Evolutionary conservation across 75 land plant genomes (phyloP).

Genomic region (Chamaecyparis obtusa): DNA sequence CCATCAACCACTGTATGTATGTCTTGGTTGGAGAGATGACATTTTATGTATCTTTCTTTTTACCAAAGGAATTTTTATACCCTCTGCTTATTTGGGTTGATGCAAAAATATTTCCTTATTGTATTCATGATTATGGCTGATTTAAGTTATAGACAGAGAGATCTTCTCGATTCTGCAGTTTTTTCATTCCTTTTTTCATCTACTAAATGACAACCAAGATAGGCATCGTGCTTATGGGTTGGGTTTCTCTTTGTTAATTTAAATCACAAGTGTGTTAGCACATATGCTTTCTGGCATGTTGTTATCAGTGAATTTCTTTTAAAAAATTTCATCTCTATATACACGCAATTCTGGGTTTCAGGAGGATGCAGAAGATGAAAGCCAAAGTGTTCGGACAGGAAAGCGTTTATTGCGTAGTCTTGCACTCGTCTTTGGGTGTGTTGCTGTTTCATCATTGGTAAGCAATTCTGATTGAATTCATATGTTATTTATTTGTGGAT

Average conservation of each 20-base stretch:
- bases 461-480: neutral
- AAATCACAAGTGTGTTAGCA: neutral
- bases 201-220: neutral
- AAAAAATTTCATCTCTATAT: neutral
- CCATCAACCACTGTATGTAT: slow-evolving; percentile 49
- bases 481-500: neutral
- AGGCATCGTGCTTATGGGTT: neutral
- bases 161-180: neutral
- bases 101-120: neutral
- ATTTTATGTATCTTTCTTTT: slow-evolving; percentile 13
- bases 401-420: slow-evolving; percentile 84
- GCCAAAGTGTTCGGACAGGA: slow-evolving; percentile 63
- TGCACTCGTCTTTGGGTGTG: slow-evolving; percentile 78
- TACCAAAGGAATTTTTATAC: neutral
- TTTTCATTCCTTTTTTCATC: neutral
- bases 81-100: neutral
- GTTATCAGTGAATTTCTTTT: neutral
- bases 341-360: slow-evolving; percentile 17
- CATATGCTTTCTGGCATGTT: neutral
- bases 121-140: neutral
- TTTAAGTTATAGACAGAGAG: neutral
- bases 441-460: slow-evolving; percentile 81
- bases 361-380: slow-evolving; percentile 86
- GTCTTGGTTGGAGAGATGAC: neutral
- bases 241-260: neutral